Evolutionary conservation across 148 eudicot genomes (phyloP).

Genomic region (Fagopyrum homotropicum): DNA sequence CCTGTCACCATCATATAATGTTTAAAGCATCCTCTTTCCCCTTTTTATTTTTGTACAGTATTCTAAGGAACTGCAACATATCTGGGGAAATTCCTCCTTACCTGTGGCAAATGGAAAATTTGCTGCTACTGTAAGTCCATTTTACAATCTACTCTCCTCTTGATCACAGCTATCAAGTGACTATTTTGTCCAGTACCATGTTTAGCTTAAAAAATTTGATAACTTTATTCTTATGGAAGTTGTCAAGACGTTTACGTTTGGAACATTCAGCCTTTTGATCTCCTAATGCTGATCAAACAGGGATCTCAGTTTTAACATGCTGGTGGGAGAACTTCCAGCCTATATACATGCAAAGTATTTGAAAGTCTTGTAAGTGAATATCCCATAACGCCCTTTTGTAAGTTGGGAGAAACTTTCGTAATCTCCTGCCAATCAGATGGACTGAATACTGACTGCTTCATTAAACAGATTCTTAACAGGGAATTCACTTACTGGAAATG

Average conservation of each 20-base stretch:
- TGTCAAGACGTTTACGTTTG: neutral
- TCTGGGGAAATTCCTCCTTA: slow-evolving; percentile 56
- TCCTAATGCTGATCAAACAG: slow-evolving; percentile 24
- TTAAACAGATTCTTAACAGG: slow-evolving; percentile 50
- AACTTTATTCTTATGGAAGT: neutral
- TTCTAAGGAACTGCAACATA: slow-evolving; percentile 64
- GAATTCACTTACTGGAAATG: slow-evolving; percentile 54
- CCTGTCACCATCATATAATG: neutral
- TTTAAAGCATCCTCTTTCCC: neutral
- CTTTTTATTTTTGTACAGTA: slow-evolving; percentile 35
- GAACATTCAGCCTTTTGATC: neutral
- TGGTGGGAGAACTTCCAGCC: slow-evolving; percentile 48
- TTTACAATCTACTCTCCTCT: neutral
- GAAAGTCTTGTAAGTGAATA: slow-evolving; percentile 48
- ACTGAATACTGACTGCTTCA: neutral
- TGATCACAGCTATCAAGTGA: neutral
- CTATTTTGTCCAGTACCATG: neutral
- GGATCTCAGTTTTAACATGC: slow-evolving; percentile 62
- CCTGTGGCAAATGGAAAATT: slow-evolving; percentile 37
- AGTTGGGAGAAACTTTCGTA: neutral
- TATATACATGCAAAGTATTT: slow-evolving; percentile 29
- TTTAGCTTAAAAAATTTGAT: neutral
- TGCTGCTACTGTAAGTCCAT: slow-evolving; percentile 52
- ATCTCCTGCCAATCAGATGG: neutral
- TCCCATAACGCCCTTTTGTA: neutral